Percentiles rank a stretch among this genome's conserved stretches.
Evolutionary conservation across 139 green algal species (phyloP).

Genomic region (Coelastrella sp.): DNA sequence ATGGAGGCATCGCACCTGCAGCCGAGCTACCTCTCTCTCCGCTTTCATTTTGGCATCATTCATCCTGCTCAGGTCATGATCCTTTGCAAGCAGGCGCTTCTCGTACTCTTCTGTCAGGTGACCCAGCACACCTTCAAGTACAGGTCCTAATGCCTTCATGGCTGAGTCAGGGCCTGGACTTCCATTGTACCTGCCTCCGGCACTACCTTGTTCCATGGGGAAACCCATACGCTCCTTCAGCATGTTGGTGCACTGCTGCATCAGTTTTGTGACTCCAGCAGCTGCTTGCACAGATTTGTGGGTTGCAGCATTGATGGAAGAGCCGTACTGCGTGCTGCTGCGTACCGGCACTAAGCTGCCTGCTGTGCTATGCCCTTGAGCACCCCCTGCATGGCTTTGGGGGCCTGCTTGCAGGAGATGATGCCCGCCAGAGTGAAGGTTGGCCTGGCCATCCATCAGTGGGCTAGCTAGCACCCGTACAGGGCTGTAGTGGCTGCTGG

Average conservation of each 20-base stretch:
- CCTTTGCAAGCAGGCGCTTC: conserved; percentile 81
- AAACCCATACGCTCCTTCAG: conserved; percentile 42
- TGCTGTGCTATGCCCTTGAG: neutral
- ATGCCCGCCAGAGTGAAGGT: neutral
- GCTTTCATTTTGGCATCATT: conserved; percentile 51
- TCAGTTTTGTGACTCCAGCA: conserved; percentile 60
- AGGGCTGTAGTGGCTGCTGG: neutral
- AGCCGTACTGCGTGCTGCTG: conserved; percentile 39
- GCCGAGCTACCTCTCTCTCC: conserved; percentile 36
- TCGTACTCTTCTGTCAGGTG: conserved; percentile 91
- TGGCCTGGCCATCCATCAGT: conserved; percentile 22
- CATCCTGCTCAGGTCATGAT: conserved; percentile 74
- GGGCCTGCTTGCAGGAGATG: neutral
- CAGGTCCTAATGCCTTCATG: conserved; percentile 77
- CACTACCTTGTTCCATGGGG: neutral
- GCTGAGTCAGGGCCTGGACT: conserved; percentile 57
- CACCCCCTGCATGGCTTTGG: neutral
- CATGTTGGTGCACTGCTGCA: conserved; percentile 68
- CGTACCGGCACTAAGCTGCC: neutral
- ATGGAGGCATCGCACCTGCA: conserved; percentile 50
- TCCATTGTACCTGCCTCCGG: neutral
- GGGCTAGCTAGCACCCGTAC: neutral
- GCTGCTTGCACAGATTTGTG: conserved; percentile 48
- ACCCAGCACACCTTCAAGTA: conserved; percentile 80
- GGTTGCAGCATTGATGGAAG: neutral